A percentile compares a stretch with the other conserved stretches of the same genome.
phyloP scores from a whole-genome alignment of 2,329 filamentous ascomycete genomes.

The Neospermospora avenae region DNA sequence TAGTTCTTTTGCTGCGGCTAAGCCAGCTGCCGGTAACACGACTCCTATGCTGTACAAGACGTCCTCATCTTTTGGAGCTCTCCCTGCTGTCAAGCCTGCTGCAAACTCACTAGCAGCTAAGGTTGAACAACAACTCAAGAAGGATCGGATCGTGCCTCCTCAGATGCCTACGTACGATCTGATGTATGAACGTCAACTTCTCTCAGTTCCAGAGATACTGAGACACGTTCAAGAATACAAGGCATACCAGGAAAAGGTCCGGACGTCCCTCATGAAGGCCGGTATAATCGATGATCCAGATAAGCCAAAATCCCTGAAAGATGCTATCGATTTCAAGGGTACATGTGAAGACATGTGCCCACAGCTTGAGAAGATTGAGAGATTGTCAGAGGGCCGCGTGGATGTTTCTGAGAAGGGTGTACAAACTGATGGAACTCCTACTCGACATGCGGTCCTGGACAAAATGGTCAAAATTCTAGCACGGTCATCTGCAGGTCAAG shows the following conservation, averaged over 20 bases:
- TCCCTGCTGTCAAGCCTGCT: background rate
- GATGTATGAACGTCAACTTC: conserved; percentile 13
- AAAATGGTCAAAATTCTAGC: conserved; percentile 67
- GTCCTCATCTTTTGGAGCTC: background rate
- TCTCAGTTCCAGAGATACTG: conserved; percentile 49
- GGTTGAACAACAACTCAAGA: conserved; percentile 8
- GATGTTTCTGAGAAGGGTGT: conserved; percentile 52
- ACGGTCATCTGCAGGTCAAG: conserved; percentile 65
- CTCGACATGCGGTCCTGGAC: conserved; percentile 42
- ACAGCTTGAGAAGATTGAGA: conserved; percentile 60
- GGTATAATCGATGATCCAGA: conserved; percentile 64
- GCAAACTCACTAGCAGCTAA: conserved; percentile 9
- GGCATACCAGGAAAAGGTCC: conserved; percentile 53
- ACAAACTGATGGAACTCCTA: conserved; percentile 39
- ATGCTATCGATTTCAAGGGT: conserved; percentile 65
- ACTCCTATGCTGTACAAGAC: background rate
- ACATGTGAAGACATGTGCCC: conserved; percentile 70
- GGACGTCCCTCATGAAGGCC: conserved; percentile 54
- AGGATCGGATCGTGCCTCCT: conserved; percentile 45
- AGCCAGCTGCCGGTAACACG: background rate
- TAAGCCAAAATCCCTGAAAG: conserved; percentile 56
- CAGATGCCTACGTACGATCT: conserved; percentile 44
- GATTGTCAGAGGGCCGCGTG: conserved; percentile 60
- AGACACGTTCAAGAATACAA: conserved; percentile 54
- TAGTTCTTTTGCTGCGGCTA: background rate